Conservation (phyloP, 2,329 filamentous ascomycete genomes). For the Trichoderma arundinaceum region DNA sequence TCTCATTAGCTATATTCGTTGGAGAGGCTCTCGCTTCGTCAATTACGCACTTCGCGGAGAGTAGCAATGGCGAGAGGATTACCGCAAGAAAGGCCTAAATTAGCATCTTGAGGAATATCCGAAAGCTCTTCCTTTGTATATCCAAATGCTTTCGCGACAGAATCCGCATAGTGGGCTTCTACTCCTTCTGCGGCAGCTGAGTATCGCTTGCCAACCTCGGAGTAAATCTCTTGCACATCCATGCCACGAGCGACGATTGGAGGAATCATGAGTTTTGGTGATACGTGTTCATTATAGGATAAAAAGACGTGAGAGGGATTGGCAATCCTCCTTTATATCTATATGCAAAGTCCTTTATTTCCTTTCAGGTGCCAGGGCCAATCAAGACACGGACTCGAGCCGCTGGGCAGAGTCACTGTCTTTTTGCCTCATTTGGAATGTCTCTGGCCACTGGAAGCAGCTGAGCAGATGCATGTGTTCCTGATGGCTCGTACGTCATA, state of each 20-base stretch:
- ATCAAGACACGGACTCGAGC: too few relatives aligned
- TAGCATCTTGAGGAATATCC: constrained; percentile 53
- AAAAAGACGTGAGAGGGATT: too few relatives aligned
- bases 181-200: constrained; percentile 41
- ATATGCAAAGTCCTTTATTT: too few relatives aligned
- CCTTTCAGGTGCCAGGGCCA: too few relatives aligned
- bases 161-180: constrained; percentile 44
- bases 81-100: constrained; percentile 60
- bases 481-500: neutral
- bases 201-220: constrained; percentile 46
- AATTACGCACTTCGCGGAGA: constrained; percentile 48
- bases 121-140: constrained; percentile 56
- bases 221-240: constrained; percentile 44
- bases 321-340: too few relatives aligned
- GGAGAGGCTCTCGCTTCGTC: neutral
- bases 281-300: too few relatives aligned
- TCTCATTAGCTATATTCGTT: neutral
- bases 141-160: constrained; percentile 58
- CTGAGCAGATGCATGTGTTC: too few relatives aligned
- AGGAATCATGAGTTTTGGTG: too few relatives aligned
- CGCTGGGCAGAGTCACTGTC: too few relatives aligned
- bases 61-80: constrained; percentile 58
- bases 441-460: neutral
- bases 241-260: constrained; percentile 28
- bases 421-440: neutral